Evolutionary conservation across 1,139 yeast species (phyloP).

Genomic region (Pichia inconspicua): DNA sequence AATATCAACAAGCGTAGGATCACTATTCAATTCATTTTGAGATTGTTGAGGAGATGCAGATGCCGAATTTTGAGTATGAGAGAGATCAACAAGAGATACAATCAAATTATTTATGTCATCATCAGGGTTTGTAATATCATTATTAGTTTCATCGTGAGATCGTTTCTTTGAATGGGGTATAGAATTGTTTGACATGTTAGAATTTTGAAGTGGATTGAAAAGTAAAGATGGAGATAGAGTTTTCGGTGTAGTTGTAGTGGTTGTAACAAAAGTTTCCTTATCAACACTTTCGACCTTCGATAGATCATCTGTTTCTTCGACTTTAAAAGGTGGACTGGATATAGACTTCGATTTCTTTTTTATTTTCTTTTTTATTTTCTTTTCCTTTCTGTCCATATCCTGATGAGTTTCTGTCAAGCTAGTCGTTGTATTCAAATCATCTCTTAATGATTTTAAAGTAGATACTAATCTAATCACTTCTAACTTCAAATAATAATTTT

Average conservation of each 20-base stretch:
- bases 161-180: conserved; percentile 5
- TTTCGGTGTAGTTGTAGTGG: background rate
- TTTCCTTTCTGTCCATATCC: background rate
- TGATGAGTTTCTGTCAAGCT: background rate
- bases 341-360: conserved; percentile 2
- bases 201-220: background rate
- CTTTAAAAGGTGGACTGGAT: background rate
- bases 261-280: background rate
- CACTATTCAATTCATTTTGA: background rate
- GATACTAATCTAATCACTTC: conserved; percentile 30
- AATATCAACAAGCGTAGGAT: background rate
- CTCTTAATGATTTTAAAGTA: conserved; percentile 25
- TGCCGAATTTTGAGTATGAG: conserved; percentile 19
- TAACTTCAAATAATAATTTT: conserved; percentile 29
- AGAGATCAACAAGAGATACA: conserved; percentile 27
- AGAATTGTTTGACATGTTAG: background rate
- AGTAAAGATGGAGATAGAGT: background rate
- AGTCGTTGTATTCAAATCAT: conserved; percentile 7
- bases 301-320: background rate
- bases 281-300: background rate
- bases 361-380: background rate
- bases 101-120: conserved; percentile 28
- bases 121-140: background rate
- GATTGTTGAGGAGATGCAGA: background rate
- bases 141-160: conserved; percentile 17